phyloP scores from a whole-genome alignment of 2,329 filamentous ascomycete genomes.

The Nemania sp. region DNA sequence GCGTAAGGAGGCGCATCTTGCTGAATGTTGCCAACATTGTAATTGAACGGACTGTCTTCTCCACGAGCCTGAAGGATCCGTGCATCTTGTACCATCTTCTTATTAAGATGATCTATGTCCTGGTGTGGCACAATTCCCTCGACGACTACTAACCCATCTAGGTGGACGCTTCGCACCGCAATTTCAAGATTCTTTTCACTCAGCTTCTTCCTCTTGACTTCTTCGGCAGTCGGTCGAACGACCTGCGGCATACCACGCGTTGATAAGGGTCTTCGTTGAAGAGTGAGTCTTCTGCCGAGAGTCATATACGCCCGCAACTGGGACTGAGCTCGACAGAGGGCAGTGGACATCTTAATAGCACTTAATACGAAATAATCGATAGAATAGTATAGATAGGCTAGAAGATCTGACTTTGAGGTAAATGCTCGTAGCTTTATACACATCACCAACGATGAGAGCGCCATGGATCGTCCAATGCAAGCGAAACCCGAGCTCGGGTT shows the following conservation, averaged over 20 bases:
- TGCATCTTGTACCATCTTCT: constrained; percentile 63
- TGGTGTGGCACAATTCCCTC: constrained; percentile 55
- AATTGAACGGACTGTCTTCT: constrained; percentile 62
- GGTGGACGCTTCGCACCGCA: constrained; percentile 54
- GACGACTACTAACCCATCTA: constrained; percentile 60
- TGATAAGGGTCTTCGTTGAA: constrained; percentile 16
- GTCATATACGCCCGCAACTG: constrained; percentile 9
- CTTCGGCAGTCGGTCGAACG: constrained; percentile 35
- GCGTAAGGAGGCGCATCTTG: constrained; percentile 59
- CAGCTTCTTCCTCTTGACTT: constrained; percentile 46
- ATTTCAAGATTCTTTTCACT: constrained; percentile 56
- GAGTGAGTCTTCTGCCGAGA: background rate
- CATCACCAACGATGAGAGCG: background rate
- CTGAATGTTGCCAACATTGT: constrained; percentile 64
- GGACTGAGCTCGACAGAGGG: constrained; percentile 3
- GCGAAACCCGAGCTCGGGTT: constrained; percentile 41
- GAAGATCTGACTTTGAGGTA: background rate
- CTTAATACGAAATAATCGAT: background rate
- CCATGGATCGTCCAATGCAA: constrained; percentile 17
- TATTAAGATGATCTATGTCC: constrained; percentile 58
- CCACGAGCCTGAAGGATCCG: constrained; percentile 52
- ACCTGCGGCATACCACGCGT: constrained; percentile 23
- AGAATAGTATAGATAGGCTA: background rate
- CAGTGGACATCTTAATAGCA: constrained; percentile 12
- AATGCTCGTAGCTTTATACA: constrained; percentile 17